phyloP scores from a whole-genome alignment of 164 flowering plant species.

The Aristolochia contorta region DNA sequence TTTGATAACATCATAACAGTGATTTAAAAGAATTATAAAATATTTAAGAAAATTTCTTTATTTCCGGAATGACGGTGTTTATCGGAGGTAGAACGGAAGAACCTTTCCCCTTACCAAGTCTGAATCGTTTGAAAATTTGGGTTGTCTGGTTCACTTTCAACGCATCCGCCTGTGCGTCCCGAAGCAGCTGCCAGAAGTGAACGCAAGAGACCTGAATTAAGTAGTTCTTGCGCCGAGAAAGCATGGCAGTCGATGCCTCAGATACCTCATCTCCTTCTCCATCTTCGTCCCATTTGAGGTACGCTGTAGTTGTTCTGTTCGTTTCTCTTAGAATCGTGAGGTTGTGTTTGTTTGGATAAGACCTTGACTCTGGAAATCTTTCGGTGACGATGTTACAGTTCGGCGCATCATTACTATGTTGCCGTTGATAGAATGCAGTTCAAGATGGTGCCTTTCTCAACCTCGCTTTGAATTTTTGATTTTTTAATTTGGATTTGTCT shows the following conservation, averaged over 20 bases:
- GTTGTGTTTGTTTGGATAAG: not conserved
- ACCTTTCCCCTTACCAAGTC: no score
- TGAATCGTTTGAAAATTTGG: no score
- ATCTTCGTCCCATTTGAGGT: slow-evolving; percentile 22
- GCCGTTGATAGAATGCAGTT: slow-evolving; percentile 84
- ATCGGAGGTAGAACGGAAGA: no score
- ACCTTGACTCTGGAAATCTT: not conserved
- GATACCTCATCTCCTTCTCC: slow-evolving; percentile 11
- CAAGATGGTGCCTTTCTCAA: slow-evolving; percentile 46
- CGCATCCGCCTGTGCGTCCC: no score
- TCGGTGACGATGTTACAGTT: slow-evolving; percentile 23
- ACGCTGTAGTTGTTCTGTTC: not conserved
- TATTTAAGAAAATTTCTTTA: no score
- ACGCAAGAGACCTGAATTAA: no score
- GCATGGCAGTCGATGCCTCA: slow-evolving; percentile 17
- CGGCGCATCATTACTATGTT: slow-evolving; percentile 72
- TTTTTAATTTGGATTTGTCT: not conserved
- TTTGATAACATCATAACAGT: no score
- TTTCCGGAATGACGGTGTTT: no score
- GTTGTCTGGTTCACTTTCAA: no score
- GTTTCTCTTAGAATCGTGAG: not conserved
- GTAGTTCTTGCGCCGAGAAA: slow-evolving; percentile 1
- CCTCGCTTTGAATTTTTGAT: not conserved
- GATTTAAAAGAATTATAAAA: no score
- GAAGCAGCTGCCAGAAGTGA: no score